phyloP scores from a whole-genome alignment of 2,329 filamentous ascomycete species.

The Alternaria consortialis region DNA sequence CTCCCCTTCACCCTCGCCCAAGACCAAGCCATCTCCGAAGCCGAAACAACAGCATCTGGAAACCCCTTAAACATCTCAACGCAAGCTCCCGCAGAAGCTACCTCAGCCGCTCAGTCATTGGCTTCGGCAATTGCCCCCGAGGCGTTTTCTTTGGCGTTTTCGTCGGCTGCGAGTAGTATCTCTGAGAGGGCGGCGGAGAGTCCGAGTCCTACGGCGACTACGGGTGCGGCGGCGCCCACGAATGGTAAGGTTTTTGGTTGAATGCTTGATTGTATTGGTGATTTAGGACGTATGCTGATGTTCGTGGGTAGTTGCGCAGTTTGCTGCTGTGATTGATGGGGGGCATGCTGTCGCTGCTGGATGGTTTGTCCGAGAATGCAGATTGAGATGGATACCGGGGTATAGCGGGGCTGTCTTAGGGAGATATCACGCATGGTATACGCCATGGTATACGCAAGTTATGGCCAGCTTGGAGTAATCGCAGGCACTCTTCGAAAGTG shows the following conservation, averaged over 20 bases:
- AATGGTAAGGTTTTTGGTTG: not conserved
- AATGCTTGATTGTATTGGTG: not conserved
- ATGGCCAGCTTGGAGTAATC: not conserved
- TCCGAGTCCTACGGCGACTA: not conserved
- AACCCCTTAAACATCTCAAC: not conserved
- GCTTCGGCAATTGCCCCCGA: not conserved
- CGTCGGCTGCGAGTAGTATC: not conserved
- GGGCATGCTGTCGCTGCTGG: not conserved
- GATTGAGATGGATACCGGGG: not conserved
- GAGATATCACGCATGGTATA: not conserved
- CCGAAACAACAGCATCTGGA: not conserved
- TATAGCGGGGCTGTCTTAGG: fast-evolving
- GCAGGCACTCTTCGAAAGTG: not conserved
- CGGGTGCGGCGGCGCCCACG: not conserved
- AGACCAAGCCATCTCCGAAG: not conserved
- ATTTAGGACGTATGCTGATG: not conserved
- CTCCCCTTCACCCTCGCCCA: not conserved
- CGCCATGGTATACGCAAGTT: not conserved
- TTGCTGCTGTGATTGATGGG: not conserved
- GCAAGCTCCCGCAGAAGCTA: not conserved
- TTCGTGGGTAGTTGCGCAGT: not conserved
- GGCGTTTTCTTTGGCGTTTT: not conserved
- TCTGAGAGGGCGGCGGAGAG: not conserved
- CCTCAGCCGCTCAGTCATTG: not conserved
- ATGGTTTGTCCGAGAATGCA: not conserved